These are phyloP conservation scores for Tylopilus orsonianus DNA, from an alignment of 1,284 basidiomycete genomes.

Conservation along the genomic window DNA sequence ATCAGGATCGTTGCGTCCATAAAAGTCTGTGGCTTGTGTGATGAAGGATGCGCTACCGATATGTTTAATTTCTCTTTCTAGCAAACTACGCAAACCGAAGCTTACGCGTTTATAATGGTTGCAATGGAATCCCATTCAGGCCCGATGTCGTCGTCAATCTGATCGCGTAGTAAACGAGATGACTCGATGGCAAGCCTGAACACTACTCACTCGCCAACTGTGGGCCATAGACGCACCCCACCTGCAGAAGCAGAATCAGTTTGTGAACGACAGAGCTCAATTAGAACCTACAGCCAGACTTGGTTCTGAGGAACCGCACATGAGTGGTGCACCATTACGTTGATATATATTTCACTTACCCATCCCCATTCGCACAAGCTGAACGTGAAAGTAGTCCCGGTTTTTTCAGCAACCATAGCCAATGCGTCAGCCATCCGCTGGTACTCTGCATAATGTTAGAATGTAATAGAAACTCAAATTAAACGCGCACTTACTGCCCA, in stretches of 20 bases:
- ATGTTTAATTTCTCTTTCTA: background rate
- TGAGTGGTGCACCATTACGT: constrained; percentile 5
- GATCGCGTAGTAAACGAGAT: background rate
- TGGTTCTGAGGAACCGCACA: constrained; percentile 44
- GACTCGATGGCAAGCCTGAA: background rate
- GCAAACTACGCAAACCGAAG: background rate
- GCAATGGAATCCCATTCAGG: constrained; percentile 38
- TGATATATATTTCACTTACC: constrained; percentile 35
- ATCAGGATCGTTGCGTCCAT: constrained; percentile 46
- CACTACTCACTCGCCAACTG: constrained; percentile 45
- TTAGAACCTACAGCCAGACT: constrained; percentile 55
- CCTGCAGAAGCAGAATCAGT: constrained; percentile 5
- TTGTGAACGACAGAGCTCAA: constrained; percentile 8
- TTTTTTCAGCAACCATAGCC: constrained; percentile 39
- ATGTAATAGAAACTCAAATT: constrained; percentile 1
- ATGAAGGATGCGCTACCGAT: constrained; percentile 42
- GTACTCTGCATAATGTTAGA: constrained; percentile 38
- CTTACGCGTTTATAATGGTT: constrained; percentile 40
- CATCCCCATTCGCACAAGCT: constrained; percentile 61
- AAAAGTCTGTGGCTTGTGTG: constrained; percentile 43
- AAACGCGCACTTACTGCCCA: constrained; percentile 47
- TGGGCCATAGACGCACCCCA: constrained; percentile 41
- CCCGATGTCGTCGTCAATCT: constrained; percentile 25
- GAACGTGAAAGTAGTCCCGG: constrained; percentile 47
- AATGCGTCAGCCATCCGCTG: constrained; percentile 55